Evolutionary conservation across 2,329 filamentous ascomycete species (phyloP).

Genomic region (Hansfordia pulvinata): DNA sequence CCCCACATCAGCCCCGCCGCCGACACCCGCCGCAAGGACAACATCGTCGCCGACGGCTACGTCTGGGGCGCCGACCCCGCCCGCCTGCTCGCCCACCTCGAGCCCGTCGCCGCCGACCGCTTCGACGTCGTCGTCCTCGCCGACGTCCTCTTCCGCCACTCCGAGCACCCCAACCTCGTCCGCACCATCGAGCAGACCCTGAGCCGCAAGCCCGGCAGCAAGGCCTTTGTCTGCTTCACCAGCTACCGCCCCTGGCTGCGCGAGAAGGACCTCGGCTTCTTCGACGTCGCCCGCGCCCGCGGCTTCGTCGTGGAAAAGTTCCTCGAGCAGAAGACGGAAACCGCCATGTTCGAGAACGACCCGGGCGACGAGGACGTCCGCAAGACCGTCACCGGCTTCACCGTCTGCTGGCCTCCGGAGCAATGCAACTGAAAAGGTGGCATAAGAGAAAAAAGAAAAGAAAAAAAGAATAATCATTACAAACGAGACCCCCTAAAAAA

Average conservation of each 20-base stretch:
- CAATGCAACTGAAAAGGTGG: constrained; percentile 10
- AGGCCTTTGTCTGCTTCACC: constrained; percentile 83
- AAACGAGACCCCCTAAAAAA: constrained; percentile 2
- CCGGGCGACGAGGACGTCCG: constrained; percentile 70
- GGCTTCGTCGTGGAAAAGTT: constrained; percentile 72
- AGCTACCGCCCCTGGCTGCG: constrained; percentile 86
- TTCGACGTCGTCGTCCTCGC: constrained; percentile 82
- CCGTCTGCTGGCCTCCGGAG: constrained; percentile 48
- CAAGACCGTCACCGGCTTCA: constrained; percentile 71
- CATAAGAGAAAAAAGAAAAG: neutral
- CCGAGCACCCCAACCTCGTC: constrained; percentile 69
- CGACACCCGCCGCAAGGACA: constrained; percentile 9
- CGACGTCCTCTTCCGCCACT: constrained; percentile 83
- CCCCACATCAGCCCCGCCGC: constrained; percentile 22
- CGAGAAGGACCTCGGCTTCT: constrained; percentile 76
- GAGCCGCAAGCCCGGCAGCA: constrained; percentile 35
- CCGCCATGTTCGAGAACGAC: constrained; percentile 81
- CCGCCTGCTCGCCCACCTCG: constrained; percentile 44
- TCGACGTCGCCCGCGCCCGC: constrained; percentile 55
- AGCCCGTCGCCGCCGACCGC: constrained; percentile 17
- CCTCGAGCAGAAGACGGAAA: constrained; percentile 69
- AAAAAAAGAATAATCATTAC: constrained; percentile 2
- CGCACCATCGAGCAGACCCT: constrained; percentile 58
- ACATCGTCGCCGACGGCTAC: constrained; percentile 54
- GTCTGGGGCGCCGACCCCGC: constrained; percentile 64